Evolutionary conservation across 495 filamentous ascomycete species (phyloP).

Genomic region (Penicillium longicatenatum): DNA sequence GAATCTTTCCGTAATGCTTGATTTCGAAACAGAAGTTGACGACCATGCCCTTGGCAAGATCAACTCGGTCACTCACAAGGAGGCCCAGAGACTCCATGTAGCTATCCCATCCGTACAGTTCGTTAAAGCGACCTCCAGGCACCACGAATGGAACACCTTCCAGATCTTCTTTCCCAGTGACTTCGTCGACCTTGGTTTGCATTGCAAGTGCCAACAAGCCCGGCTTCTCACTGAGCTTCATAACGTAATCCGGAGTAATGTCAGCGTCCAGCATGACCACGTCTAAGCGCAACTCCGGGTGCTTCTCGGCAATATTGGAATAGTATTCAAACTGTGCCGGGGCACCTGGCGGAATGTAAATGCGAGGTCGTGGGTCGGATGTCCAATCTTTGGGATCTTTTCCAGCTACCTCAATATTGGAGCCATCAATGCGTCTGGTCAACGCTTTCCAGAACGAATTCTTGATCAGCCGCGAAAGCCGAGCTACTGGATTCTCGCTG

Average conservation of each 20-base stretch:
- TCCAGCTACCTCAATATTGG: constrained; percentile 82
- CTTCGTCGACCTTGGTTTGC: constrained; percentile 67
- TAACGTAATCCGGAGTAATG: constrained; percentile 75
- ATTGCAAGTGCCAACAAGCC: constrained; percentile 89
- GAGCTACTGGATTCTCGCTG: constrained; percentile 88
- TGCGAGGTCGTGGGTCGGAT: constrained; percentile 79
- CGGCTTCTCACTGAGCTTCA: constrained; percentile 76
- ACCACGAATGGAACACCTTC: constrained; percentile 92
- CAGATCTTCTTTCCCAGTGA: constrained; percentile 65
- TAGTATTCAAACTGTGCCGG: constrained; percentile 92
- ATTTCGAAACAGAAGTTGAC: constrained; percentile 97
- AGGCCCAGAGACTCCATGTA: constrained; percentile 94
- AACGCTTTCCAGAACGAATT: constrained; percentile 88
- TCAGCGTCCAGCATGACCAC: constrained; percentile 71
- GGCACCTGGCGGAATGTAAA: constrained; percentile 84
- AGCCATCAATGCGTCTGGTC: constrained; percentile 84
- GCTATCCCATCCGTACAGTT: constrained; percentile 96
- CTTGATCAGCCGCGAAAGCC: constrained; percentile 81
- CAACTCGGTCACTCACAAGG: constrained; percentile 74
- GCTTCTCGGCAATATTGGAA: constrained; percentile 66
- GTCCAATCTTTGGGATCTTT: constrained; percentile 92
- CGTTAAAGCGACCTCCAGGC: constrained; percentile 95
- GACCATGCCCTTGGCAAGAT: constrained; percentile 91
- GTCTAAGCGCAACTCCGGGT: constrained; percentile 82
- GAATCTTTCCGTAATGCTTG: constrained; percentile 95